A percentile compares a stretch with the other conserved stretches of the same genome.
Evolutionary conservation across 768 basidiomycete genomes (phyloP).

Genomic region (Russula griseocarnosa): DNA sequence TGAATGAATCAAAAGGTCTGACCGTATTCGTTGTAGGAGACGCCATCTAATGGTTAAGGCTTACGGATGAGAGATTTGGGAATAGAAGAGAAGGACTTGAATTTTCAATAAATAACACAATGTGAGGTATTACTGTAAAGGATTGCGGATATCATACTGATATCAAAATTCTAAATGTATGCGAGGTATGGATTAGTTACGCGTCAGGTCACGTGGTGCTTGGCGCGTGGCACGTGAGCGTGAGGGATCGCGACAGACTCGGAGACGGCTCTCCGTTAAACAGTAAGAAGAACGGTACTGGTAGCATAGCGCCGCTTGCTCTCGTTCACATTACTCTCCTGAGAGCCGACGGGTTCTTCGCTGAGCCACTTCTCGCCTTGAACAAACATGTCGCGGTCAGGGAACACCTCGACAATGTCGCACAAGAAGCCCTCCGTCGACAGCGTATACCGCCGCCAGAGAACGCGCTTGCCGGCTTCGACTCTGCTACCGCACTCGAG

Average conservation of each 20-base stretch:
- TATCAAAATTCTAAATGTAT: background rate
- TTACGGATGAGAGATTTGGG: background rate
- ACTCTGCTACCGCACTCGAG: conserved; percentile 44
- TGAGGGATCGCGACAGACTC: too few relatives aligned
- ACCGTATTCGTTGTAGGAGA: background rate
- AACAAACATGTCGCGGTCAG: conserved; percentile 62
- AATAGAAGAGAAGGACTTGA: background rate
- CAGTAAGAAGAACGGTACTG: conserved; percentile 7
- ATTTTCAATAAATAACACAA: background rate
- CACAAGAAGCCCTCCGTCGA: conserved; percentile 55
- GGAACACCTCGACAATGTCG: conserved; percentile 68
- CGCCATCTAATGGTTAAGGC: background rate
- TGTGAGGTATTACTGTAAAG: background rate
- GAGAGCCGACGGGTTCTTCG: conserved; percentile 27
- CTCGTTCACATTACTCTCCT: conserved; percentile 1
- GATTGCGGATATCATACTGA: background rate
- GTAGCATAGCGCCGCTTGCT: conserved; percentile 24
- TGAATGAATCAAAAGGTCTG: background rate
- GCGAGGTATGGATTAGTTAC: background rate
- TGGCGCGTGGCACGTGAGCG: too few relatives aligned
- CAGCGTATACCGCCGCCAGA: conserved; percentile 59
- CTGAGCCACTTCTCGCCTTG: conserved; percentile 55
- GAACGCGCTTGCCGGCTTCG: conserved; percentile 31
- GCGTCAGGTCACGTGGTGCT: conserved; percentile 7
- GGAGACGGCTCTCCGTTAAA: background rate